Evolutionary conservation across 1,139 yeast genomes (phyloP).

Genomic region (Scheffersomyces parashehatae): DNA sequence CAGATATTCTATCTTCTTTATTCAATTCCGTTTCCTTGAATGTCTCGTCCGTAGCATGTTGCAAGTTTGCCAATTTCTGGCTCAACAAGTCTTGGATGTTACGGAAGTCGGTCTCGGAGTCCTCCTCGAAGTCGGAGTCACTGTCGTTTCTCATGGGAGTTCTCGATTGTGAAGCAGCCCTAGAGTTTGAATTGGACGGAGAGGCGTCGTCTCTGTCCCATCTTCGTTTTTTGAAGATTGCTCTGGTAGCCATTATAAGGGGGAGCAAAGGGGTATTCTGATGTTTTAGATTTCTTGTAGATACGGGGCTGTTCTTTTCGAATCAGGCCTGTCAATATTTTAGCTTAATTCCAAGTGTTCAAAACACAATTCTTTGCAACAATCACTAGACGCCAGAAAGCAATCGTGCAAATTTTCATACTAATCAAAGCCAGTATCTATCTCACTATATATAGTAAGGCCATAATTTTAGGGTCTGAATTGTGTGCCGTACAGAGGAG

Average conservation of each 20-base stretch:
- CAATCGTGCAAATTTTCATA: too few species aligned
- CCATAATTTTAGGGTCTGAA: too few species aligned
- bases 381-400: too few species aligned
- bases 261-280: too few species aligned
- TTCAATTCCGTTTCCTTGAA: constrained; percentile 14
- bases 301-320: too few species aligned
- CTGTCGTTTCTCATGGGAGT: constrained; percentile 43
- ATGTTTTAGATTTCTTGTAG: too few species aligned
- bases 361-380: too few species aligned
- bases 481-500: too few species aligned
- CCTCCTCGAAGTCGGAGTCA: constrained; percentile 33
- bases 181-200: constrained; percentile 21
- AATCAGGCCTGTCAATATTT: too few species aligned
- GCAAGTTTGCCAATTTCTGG: constrained; percentile 33
- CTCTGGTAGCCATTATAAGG: neutral
- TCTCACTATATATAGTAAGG: too few species aligned
- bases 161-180: constrained; percentile 41
- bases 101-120: constrained; percentile 43
- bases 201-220: constrained; percentile 14
- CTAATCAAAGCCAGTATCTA: too few species aligned
- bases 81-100: constrained; percentile 43
- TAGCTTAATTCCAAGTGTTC: too few species aligned
- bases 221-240: constrained; percentile 9
- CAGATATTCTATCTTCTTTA: constrained; percentile 13
- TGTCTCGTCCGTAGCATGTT: constrained; percentile 12